These are phyloP conservation scores for Hibiscus mutabilis DNA, from an alignment of 345 rosid genomes.

Conservation along the genomic window DNA sequence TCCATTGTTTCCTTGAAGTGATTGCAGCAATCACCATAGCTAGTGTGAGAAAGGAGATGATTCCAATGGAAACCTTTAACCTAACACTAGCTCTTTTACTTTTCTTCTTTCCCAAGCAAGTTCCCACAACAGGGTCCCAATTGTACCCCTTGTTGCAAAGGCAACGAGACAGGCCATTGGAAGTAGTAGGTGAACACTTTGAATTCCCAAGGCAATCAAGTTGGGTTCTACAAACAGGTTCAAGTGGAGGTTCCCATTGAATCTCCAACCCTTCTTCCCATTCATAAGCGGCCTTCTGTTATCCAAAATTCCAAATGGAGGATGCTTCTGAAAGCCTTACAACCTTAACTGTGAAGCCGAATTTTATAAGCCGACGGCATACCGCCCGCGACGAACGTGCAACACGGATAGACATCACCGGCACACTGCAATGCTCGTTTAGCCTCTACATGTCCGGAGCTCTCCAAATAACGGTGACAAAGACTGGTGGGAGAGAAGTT, in stretches of 20 bases:
- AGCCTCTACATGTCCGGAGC: slow-evolving; percentile 30
- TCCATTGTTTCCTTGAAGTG: slow-evolving; percentile 11
- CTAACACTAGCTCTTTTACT: slow-evolving; percentile 6
- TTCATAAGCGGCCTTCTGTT: slow-evolving; percentile 22
- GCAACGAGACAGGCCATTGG: slow-evolving; percentile 32
- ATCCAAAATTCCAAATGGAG: slow-evolving; percentile 42
- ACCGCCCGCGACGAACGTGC: slow-evolving; percentile 53
- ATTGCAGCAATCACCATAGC: slow-evolving; percentile 9
- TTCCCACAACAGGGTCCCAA: slow-evolving; percentile 35
- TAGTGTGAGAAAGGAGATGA: slow-evolving; percentile 24
- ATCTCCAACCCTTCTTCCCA: slow-evolving; percentile 62
- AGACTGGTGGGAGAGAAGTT: slow-evolving; percentile 54
- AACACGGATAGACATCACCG: slow-evolving; percentile 31
- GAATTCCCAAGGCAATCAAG: slow-evolving; percentile 42
- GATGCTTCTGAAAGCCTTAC: slow-evolving; percentile 54
- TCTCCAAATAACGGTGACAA: slow-evolving; percentile 50
- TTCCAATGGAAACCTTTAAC: slow-evolving; percentile 28
- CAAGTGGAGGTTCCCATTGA: slow-evolving; percentile 47
- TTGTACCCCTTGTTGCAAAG: slow-evolving; percentile 37
- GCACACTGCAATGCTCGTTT: slow-evolving; percentile 38
- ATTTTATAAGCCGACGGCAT: slow-evolving; percentile 62
- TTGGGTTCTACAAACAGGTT: slow-evolving; percentile 37
- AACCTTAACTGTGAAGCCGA: slow-evolving; percentile 54
- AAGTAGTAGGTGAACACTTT: slow-evolving; percentile 27
- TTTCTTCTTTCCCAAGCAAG: slow-evolving; percentile 29